Conservation (phyloP, 192 early-diverging fungal genomes). For the Fimicolochytrium jonesii region DNA sequence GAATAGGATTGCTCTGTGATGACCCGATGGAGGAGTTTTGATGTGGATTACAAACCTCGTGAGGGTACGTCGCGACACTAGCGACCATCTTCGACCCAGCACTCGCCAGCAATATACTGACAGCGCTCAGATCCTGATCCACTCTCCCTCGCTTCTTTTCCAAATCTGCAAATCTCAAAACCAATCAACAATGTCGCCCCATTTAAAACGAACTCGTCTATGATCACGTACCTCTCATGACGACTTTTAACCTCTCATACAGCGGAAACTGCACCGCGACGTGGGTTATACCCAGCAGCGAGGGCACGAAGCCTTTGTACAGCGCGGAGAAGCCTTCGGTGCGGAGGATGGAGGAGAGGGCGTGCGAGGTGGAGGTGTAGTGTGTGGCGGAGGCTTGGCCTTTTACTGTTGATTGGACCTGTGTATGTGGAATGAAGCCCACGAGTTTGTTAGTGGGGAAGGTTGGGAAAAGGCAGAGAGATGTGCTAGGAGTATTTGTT, state of each 20-base stretch:
- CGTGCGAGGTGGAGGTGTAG: constrained; percentile 79
- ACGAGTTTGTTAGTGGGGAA: background rate
- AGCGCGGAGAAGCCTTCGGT: constrained; percentile 78
- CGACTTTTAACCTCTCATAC: constrained; percentile 82
- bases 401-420: background rate
- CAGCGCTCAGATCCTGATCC: constrained; percentile 29
- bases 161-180: background rate
- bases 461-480: background rate
- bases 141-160: background rate
- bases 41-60: constrained; percentile 64
- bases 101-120: constrained; percentile 72
- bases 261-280: constrained; percentile 94
- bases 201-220: background rate
- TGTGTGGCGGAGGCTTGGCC: constrained; percentile 17
- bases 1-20: too few species aligned
- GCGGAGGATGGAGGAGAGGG: constrained; percentile 68
- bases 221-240: constrained; percentile 16
- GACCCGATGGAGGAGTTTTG: background rate
- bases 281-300: constrained; percentile 88
- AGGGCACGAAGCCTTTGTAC: constrained; percentile 88
- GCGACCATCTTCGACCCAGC: constrained; percentile 88
- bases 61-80: constrained; percentile 85
- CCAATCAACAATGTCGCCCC: background rate
- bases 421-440: background rate
- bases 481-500: background rate